Evolutionary conservation across 192 early-diverging fungal genomes (phyloP), one percentile per base, ranked within the genome.

Genomic region (Coemansia sp.): DNA sequence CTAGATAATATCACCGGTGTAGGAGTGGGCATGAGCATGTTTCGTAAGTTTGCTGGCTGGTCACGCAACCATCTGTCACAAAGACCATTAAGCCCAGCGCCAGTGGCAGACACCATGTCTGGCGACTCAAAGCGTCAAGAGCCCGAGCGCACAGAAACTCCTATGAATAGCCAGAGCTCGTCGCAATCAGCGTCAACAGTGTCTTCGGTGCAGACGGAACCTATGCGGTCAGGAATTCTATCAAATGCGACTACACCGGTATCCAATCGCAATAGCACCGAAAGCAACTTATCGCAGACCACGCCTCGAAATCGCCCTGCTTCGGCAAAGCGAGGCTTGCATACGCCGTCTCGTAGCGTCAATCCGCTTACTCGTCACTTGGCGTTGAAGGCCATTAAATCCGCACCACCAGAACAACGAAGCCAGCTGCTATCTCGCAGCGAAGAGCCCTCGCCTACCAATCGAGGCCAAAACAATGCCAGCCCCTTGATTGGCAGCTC

Each of bases 361-460:
- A 75, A 75, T n/a, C 72, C 72, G 18, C 41, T 75, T 31, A 57
- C 72, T 6, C 61, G 72, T 5, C 72, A 75, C 39, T 46, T 75
- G 19, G 72, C 72, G 26, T 48, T 68, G 10, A 75, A 69, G 28
- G 57, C 66, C 11, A 68, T 75, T n/a, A 36, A 26, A 39, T 69
- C 62, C 10, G 47, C 57, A 4, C 62, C 65, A 16, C 35, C 58
- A 7, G 43, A 20, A 1, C 57, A 56, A 20, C 62, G 59, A 52
- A 33, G 50, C 49, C 33, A 14, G 20, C 19, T 37, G 3, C 28
- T 57, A 20, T 13, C 42, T 15, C 16, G 42, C 52, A 15, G 23
- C 19, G 1, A 3, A 12, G 41, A 54, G 13, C 20, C 53, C 4
- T 54, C 53, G 0, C 50, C 50, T 10, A 60, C 39, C 28, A 50